Percentiles rank a stretch among this genome's conserved stretches.
Conservation (phyloP, 805 yeast genomes). For the Saccharomycodes ludwigii region DNA sequence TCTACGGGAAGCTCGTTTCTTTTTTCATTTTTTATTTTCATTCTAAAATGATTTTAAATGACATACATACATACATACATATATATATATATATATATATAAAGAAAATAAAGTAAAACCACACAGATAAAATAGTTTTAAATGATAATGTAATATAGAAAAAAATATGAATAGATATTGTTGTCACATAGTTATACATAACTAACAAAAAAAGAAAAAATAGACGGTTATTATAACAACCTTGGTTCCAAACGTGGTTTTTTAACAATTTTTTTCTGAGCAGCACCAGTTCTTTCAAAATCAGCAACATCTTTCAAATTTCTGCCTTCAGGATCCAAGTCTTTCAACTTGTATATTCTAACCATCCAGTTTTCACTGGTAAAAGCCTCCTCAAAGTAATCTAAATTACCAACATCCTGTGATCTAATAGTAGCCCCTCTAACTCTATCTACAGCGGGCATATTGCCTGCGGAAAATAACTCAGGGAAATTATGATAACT, state of each 20-base stretch:
- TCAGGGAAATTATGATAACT: slow-evolving; percentile 79
- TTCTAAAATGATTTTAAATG: no score
- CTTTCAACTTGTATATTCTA: slow-evolving; percentile 85
- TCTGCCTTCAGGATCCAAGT: slow-evolving; percentile 79
- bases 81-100: slow-evolving; percentile 4
- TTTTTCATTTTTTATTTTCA: no score
- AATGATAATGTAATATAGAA: background rate
- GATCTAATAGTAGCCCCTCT: slow-evolving; percentile 67
- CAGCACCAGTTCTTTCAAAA: slow-evolving; percentile 29
- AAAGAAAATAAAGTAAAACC: no score
- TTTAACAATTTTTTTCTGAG: slow-evolving; percentile 32
- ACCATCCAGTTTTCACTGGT: slow-evolving; percentile 96
- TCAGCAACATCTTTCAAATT: slow-evolving; percentile 46
- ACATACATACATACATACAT: slow-evolving; percentile 4
- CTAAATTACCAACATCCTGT: slow-evolving; percentile 39
- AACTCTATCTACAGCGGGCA: slow-evolving; percentile 69
- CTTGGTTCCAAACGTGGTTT: slow-evolving; percentile 45
- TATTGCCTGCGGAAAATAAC: slow-evolving; percentile 37
- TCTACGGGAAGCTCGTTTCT: no score
- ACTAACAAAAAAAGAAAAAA: background rate
- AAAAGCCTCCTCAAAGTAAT: slow-evolving; percentile 83
- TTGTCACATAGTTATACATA: background rate
- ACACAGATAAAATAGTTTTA: background rate
- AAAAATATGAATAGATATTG: no score
- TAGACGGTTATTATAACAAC: slow-evolving; percentile 5